A percentile compares a stretch with the other conserved stretches of the same genome.
These are phyloP conservation scores for Wakefieldia striispora DNA, from an alignment of 768 basidiomycete species.

Conservation along the genomic window DNA sequence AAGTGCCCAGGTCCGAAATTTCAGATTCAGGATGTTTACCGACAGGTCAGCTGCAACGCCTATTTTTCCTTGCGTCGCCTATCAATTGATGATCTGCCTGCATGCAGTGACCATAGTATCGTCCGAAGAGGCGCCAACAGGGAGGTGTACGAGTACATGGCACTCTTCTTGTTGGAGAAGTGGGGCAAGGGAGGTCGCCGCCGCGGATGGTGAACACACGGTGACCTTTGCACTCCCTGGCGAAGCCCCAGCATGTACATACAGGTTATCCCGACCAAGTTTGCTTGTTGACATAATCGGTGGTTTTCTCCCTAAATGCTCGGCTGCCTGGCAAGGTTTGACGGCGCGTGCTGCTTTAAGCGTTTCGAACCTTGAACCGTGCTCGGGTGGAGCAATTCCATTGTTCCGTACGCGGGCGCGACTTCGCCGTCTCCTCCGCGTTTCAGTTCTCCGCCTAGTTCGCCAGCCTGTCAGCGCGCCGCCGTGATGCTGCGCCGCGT, in stretches of 20 bases:
- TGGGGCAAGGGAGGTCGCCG: constrained; percentile 84
- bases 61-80: background rate
- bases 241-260: constrained; percentile 1
- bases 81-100: constrained; percentile 7
- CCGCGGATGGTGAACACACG: constrained; percentile 50
- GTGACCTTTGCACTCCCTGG: background rate
- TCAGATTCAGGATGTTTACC: constrained; percentile 94
- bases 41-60: constrained; percentile 63
- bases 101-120: constrained; percentile 76
- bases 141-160: constrained; percentile 88
- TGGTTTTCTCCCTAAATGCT: too few species aligned
- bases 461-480: too few species aligned
- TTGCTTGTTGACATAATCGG: constrained; percentile 9
- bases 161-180: constrained; percentile 80
- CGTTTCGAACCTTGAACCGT: too few species aligned
- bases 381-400: too few species aligned
- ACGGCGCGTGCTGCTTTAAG: too few species aligned
- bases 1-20: constrained; percentile 62
- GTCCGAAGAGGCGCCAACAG: constrained; percentile 68
- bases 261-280: background rate
- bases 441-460: too few species aligned
- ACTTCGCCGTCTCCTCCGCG: too few species aligned
- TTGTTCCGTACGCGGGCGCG: too few species aligned
- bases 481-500: too few species aligned
- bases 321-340: too few species aligned